These are phyloP conservation scores for Flaveria floridana DNA, from an alignment of 140 eudicot genomes.

Conservation along the genomic window DNA sequence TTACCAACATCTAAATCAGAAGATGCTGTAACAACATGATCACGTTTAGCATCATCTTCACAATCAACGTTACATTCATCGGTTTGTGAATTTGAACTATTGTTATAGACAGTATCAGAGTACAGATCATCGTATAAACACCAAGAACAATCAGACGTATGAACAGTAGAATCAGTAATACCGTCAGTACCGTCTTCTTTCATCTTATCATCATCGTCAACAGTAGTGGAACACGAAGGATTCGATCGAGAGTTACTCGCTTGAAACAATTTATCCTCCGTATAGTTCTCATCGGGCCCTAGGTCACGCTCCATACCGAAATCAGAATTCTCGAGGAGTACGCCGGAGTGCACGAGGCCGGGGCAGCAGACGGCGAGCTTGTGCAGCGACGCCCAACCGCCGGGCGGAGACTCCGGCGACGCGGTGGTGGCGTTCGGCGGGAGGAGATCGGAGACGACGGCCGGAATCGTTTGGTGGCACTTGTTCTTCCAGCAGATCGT, in stretches of 20 bases:
- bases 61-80: slow-evolving; percentile 25
- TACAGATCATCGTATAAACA: slow-evolving; percentile 76
- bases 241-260: slow-evolving; percentile 18
- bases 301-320: slow-evolving; percentile 85
- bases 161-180: not conserved
- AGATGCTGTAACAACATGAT: slow-evolving; percentile 18
- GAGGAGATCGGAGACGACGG: slow-evolving; percentile 65
- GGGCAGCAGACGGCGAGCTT: slow-evolving; percentile 98
- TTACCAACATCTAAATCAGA: slow-evolving; percentile 37
- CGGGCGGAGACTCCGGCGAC: slow-evolving; percentile 37
- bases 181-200: not conserved
- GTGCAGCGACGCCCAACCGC: slow-evolving; percentile 75
- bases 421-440: slow-evolving; percentile 30
- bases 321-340: slow-evolving; percentile 85
- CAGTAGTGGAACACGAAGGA: slow-evolving; percentile 25
- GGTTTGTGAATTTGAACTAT: slow-evolving; percentile 33
- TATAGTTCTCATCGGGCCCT: slow-evolving; percentile 69
- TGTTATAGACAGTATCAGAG: slow-evolving; percentile 60
- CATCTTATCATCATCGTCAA: slow-evolving; percentile 6
- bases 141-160: slow-evolving; percentile 50
- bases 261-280: slow-evolving; percentile 25
- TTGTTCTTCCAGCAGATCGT: slow-evolving; percentile 57
- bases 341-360: slow-evolving; percentile 75
- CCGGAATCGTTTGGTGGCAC: slow-evolving; percentile 58
- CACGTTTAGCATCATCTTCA: slow-evolving; percentile 23